These are phyloP conservation scores for Glonium stellatum DNA, from an alignment of 495 filamentous ascomycete genomes.

Conservation along the genomic window DNA sequence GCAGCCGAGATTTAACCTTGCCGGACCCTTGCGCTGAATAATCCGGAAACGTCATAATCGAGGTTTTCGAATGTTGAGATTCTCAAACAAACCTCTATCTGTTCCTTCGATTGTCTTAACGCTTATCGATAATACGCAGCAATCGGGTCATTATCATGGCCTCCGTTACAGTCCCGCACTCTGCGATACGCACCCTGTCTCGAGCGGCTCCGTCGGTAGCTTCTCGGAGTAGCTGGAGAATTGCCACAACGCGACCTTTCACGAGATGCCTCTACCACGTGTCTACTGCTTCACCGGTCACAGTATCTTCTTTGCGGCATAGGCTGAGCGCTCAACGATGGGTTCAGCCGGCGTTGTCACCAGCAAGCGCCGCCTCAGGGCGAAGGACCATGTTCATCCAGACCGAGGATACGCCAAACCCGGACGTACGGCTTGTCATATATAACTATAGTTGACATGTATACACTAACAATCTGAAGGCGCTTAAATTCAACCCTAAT, in stretches of 20 bases:
- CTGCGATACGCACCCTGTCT: constrained; percentile 10
- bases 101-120: background rate
- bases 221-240: background rate
- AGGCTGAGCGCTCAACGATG: constrained; percentile 15
- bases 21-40: background rate
- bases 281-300: constrained; percentile 10
- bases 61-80: background rate
- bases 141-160: constrained; percentile 2
- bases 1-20: background rate
- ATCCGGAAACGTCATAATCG: constrained; percentile 4
- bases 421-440: constrained; percentile 52
- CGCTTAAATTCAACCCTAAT: constrained; percentile 91
- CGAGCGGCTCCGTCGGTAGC: constrained; percentile 4
- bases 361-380: constrained; percentile 3
- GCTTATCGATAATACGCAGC: background rate
- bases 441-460: background rate
- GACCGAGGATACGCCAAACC: constrained; percentile 87
- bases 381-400: constrained; percentile 90
- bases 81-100: background rate
- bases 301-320: constrained; percentile 14
- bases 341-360: background rate
- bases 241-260: constrained; percentile 10
- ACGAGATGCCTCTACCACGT: constrained; percentile 24
- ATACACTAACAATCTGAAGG: constrained; percentile 35
- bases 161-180: constrained; percentile 9